Conservation (phyloP, 73 alveolate species). For the Symbiodinium natans region DNA sequence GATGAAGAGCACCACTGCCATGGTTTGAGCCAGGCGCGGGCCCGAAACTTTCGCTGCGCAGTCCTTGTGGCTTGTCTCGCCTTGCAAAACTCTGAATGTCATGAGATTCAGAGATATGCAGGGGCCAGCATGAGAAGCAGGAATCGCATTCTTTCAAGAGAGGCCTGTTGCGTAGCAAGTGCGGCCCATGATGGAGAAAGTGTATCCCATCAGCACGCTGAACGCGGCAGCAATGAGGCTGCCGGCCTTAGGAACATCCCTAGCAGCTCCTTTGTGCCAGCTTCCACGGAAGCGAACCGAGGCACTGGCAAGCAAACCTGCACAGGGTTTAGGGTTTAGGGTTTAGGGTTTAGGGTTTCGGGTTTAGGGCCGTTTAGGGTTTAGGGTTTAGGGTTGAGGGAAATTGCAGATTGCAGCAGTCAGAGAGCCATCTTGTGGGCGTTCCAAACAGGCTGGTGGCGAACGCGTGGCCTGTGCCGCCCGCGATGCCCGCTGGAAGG, state of each 20-base stretch:
- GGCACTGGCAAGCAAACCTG: background rate
- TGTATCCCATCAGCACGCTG: constrained; percentile 64
- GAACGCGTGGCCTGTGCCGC: constrained; percentile 62
- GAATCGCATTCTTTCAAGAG: too few species aligned
- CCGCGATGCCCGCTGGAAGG: constrained; percentile 80
- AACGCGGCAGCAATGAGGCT: constrained; percentile 25
- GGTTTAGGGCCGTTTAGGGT: too few species aligned
- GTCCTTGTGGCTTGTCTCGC: constrained; percentile 70
- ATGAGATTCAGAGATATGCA: too few species aligned
- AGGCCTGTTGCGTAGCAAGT: constrained; percentile 58
- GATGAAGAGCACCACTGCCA: constrained; percentile 61
- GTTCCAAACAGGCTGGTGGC: background rate
- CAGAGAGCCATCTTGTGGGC: too few species aligned
- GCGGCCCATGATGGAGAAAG: constrained; percentile 81
- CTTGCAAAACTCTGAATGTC: background rate
- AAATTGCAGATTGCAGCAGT: too few species aligned
- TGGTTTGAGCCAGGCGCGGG: constrained; percentile 56
- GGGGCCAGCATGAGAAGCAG: too few species aligned
- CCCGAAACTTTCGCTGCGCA: constrained; percentile 62
- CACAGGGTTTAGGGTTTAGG: background rate
- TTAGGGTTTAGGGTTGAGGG: too few species aligned
- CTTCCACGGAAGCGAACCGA: background rate
- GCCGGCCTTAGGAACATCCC: constrained; percentile 35
- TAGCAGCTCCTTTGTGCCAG: too few species aligned
- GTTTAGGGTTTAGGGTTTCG: too few species aligned